Percentiles rank a stretch among this genome's conserved stretches.
phyloP scores from a whole-genome alignment of 768 basidiomycete genomes.

The Tulasnella sp. region DNA sequence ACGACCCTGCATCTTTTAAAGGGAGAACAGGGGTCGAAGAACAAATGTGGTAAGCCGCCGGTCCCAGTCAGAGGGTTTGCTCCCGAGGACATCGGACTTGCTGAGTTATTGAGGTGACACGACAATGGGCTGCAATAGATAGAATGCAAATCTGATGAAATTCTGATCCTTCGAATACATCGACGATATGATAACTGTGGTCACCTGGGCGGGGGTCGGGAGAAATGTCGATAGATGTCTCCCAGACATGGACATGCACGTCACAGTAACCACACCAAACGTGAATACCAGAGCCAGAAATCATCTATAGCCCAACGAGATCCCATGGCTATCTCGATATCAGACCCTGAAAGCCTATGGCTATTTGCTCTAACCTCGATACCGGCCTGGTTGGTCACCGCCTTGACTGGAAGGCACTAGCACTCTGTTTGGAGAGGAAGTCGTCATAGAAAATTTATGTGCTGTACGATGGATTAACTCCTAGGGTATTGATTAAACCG shows the following conservation, averaged over 20 bases:
- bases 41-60: neutral
- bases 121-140: neutral
- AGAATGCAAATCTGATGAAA: neutral
- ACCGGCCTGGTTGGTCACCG: conserved; percentile 13
- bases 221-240: neutral
- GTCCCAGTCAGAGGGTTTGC: neutral
- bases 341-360: neutral
- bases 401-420: neutral
- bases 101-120: neutral
- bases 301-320: neutral
- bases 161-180: neutral
- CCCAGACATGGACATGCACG: no score
- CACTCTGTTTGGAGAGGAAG: neutral
- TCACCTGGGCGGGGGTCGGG: neutral
- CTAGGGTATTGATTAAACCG: neutral
- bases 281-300: no score
- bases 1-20: neutral
- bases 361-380: conserved; percentile 14
- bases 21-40: neutral
- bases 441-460: neutral
- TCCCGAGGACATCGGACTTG: neutral
- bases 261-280: no score
- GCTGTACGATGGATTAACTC: no score
- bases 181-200: neutral
- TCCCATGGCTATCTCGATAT: conserved; percentile 4